These are phyloP conservation scores for Xylaria sp. DNA, from an alignment of 2,329 filamentous ascomycete genomes.

Conservation along the genomic window DNA sequence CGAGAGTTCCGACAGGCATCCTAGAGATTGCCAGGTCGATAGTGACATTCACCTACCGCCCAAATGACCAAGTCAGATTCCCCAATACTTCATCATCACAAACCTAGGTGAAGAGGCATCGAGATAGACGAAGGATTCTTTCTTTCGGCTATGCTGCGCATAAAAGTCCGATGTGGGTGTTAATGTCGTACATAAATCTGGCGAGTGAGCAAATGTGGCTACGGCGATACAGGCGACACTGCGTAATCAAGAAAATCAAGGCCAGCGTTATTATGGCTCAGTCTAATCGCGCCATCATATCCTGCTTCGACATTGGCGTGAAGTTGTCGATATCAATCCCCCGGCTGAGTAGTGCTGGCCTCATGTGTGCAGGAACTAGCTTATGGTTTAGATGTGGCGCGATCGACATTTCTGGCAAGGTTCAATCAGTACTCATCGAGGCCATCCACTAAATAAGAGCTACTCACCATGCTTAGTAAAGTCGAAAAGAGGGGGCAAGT, in stretches of 20 bases:
- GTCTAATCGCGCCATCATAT: conserved; percentile 98
- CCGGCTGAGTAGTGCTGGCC: conserved; percentile 75
- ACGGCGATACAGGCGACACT: conserved; percentile 49
- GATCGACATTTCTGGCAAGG: conserved; percentile 87
- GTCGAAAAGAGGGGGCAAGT: conserved; percentile 89
- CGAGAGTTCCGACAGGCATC: conserved; percentile 40
- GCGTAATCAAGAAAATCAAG: conserved; percentile 46
- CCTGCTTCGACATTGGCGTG: conserved; percentile 87
- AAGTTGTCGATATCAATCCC: conserved; percentile 95
- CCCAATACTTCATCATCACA: conserved; percentile 42
- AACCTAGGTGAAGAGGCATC: conserved; percentile 42
- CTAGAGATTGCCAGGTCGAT: conserved; percentile 42
- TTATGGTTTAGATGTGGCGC: conserved; percentile 86
- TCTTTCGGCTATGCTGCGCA: conserved; percentile 31
- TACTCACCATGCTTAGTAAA: conserved; percentile 90
- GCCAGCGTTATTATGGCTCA: conserved; percentile 63
- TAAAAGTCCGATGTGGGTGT: conserved; percentile 40
- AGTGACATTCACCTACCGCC: conserved; percentile 43
- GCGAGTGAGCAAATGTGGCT: conserved; percentile 49
- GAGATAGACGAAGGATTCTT: conserved; percentile 38
- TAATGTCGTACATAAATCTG: conserved; percentile 45
- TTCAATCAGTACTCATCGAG: conserved; percentile 41
- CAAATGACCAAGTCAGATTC: conserved; percentile 40
- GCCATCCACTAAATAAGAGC: background rate
- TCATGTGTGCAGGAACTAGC: conserved; percentile 86